Base-by-base conservation (phyloP, 2,329 filamentous ascomycete species). In the Fusarium staphyleae region DNA sequence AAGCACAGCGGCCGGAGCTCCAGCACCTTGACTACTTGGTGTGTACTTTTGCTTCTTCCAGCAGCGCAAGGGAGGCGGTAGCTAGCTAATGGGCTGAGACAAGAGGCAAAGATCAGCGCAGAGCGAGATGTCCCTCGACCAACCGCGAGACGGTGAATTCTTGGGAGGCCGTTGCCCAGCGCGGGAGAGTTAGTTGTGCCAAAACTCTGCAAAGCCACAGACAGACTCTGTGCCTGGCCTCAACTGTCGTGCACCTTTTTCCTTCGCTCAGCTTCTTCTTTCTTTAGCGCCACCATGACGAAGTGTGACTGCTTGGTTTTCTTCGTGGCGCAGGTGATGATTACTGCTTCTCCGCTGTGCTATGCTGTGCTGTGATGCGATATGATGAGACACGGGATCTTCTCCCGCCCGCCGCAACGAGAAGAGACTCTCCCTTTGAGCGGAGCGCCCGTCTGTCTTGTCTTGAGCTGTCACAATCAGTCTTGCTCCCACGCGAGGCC, bases 61-160 rank as follows among this genome's bases (percentile, higher is more conserved):
- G 15, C n/a, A 29, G 34, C 40, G 48, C 52, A 63, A 63, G 60
- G 60, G 46, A 15, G 30, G 41, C 28, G 24, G 12, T 28, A 19
- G 33, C 39, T n/a, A n/a, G n/a, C n/a, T n/a, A n/a, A n/a, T n/a
- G n/a, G 44, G 45, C 45, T 48, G 45, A 48, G 35, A 41, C 45
- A 40, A 5, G 14, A 53, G 18, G 28, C 6, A 22, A 22, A 22
- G 57, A n/a, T n/a, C n/a, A n/a, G n/a, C n/a, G n/a, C n/a, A n/a
- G n/a, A n/a, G n/a, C n/a, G n/a, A n/a, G n/a, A n/a, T n/a, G n/a
- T n/a, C 19, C 7, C 4, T 22, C 19, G 4, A 22, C 19, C 19
- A 22, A 22, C 19, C 19, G 7, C 19, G 19, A 22, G 19, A 7
- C n/a, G n/a, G n/a, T n/a, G n/a, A n/a, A n/a, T n/a, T n/a, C n/a